A percentile compares a stretch with the other conserved stretches of the same genome.
Conservation (phyloP, 805 yeast species). For the Candida insectorum region DNA sequence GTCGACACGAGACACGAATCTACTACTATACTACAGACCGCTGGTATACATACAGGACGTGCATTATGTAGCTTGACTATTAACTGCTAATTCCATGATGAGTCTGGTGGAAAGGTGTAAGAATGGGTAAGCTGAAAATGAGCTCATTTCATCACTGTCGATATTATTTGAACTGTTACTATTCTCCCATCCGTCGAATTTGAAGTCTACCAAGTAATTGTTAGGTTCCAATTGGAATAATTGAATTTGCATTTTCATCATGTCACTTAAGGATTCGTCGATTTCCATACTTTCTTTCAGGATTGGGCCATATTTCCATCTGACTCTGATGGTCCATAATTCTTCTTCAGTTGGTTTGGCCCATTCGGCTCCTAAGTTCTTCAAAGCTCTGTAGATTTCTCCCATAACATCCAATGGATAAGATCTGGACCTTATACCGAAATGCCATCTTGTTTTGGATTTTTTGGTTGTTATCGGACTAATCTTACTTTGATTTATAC, state of each 20-base stretch:
- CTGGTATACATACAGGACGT: not conserved
- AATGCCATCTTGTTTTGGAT: constrained; percentile 96
- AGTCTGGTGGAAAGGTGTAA: constrained; percentile 86
- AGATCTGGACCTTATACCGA: constrained; percentile 92
- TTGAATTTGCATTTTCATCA: constrained; percentile 96
- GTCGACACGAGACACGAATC: too few species aligned
- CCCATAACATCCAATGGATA: constrained; percentile 99
- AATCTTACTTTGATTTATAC: constrained; percentile 20
- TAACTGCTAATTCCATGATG: constrained; percentile 96
- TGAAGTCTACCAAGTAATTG: constrained; percentile 93
- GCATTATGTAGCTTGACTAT: constrained; percentile 50
- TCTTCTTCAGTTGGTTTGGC: constrained; percentile 92
- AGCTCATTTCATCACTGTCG: constrained; percentile 67
- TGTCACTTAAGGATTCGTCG: constrained; percentile 45
- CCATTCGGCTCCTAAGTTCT: constrained; percentile 96
- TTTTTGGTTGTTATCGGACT: constrained; percentile 69
- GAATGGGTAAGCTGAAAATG: constrained; percentile 95
- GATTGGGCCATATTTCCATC: constrained; percentile 75
- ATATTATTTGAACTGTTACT: constrained; percentile 24
- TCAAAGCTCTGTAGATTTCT: constrained; percentile 90
- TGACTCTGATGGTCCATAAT: constrained; percentile 90
- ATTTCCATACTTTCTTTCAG: constrained; percentile 13
- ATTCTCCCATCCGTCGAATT: constrained; percentile 94
- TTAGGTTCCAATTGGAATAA: constrained; percentile 93
- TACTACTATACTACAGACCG: too few species aligned